Evolutionary conservation across 2,329 filamentous ascomycete species (phyloP).

Genomic region (Teratosphaeria gauchensis): DNA sequence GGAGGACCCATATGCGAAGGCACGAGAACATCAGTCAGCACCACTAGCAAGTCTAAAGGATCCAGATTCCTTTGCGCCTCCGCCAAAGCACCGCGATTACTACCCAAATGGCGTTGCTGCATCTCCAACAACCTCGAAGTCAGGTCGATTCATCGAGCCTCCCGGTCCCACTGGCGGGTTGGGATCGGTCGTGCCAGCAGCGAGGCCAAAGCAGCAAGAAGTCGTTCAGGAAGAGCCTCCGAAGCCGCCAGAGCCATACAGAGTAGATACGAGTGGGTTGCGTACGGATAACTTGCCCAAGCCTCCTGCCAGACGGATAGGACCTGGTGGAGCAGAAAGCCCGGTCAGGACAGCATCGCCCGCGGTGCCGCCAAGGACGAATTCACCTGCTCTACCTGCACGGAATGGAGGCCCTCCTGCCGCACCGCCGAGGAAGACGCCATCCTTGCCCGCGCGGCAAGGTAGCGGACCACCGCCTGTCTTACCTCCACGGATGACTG

Average conservation of each 20-base stretch:
- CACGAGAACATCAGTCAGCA: constrained; percentile 45
- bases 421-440: constrained; percentile 16
- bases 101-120: constrained; percentile 25
- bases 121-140: constrained; percentile 2
- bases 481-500: constrained; percentile 59
- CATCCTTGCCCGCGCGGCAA: constrained; percentile 15
- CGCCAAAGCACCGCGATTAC: constrained; percentile 56
- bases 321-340: constrained; percentile 13
- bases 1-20: constrained; percentile 29
- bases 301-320: constrained; percentile 50
- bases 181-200: constrained; percentile 33
- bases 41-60: constrained; percentile 66
- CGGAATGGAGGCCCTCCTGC: neutral
- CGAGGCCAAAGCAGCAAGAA: constrained; percentile 26
- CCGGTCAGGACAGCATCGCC: constrained; percentile 16
- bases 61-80: constrained; percentile 62
- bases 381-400: constrained; percentile 8
- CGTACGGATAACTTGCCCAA: constrained; percentile 59
- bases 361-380: constrained; percentile 13
- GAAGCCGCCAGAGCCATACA: constrained; percentile 54
- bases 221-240: constrained; percentile 27
- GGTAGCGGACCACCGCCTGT: constrained; percentile 46
- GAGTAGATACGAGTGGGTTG: constrained; percentile 60
- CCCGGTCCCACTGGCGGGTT: constrained; percentile 28
- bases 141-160: constrained; percentile 11